Evolutionary conservation across 352 stramenopile genomes (phyloP).

Genomic region (Globisporangium nunn): DNA sequence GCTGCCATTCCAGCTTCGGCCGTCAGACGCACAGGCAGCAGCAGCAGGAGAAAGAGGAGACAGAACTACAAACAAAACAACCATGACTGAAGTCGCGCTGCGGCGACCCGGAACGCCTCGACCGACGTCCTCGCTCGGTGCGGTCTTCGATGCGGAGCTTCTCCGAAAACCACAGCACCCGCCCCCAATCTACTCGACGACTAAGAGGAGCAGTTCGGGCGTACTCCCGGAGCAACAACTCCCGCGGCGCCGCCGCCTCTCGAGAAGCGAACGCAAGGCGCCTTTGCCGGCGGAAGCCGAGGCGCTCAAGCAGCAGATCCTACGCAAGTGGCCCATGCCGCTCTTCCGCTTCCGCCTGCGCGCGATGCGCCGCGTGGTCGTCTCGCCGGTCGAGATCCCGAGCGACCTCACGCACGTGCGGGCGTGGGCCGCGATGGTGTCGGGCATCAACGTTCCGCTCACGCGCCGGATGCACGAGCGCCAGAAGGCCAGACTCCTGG

Average conservation of each 20-base stretch:
- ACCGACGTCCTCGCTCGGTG: not conserved
- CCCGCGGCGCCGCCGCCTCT: not conserved
- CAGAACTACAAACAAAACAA: not conserved
- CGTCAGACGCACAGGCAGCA: not conserved
- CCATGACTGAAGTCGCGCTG: not conserved
- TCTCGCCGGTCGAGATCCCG: slow-evolving; percentile 37
- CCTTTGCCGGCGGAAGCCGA: slow-evolving; percentile 8
- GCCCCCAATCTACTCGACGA: not conserved
- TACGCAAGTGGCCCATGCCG: slow-evolving; percentile 12
- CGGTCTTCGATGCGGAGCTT: not conserved
- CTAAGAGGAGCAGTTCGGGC: not conserved
- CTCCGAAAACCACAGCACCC: not conserved
- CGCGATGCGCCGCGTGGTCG: slow-evolving; percentile 27
- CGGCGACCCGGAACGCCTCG: not conserved
- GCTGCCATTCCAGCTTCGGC: not conserved
- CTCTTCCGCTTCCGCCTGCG: slow-evolving; percentile 31
- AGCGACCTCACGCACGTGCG: slow-evolving; percentile 22
- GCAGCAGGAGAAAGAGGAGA: not conserved
- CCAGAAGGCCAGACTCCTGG: slow-evolving; percentile 22
- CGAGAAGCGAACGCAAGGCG: not conserved
- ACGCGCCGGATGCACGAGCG: slow-evolving; percentile 38
- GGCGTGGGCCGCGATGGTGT: slow-evolving; percentile 35
- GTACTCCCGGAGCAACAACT: not conserved
- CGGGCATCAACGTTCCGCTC: slow-evolving; percentile 38
- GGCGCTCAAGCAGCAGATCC: slow-evolving; percentile 13